Evolutionary conservation across 2,329 filamentous ascomycete species (phyloP), one percentile per base, ranked within the genome.

Genomic region (Aspergillus vadensis): DNA sequence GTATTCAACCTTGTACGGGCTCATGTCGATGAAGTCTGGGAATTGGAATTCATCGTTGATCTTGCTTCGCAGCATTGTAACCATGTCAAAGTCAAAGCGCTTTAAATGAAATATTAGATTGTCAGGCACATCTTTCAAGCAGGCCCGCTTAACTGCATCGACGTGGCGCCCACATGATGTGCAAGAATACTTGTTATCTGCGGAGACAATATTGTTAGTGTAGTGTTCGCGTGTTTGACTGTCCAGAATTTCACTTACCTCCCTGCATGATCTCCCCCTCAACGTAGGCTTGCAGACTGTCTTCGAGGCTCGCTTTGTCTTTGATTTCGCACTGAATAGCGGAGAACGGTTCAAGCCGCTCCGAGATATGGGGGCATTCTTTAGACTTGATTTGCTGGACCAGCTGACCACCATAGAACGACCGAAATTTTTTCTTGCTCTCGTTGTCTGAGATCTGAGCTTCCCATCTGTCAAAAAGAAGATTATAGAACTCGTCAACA

Each of bases 161-260:
- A 99, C 95, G 69, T 95, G 90, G 10, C 86, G 86, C 63, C 92
- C 91, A 73, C 95, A 99, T 4, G 87, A 90, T 30, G 92, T 93
- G 77, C 95, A 99, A 66, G 96, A 96, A 81, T 98, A 99, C 78
- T 97, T 97, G 80, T 99, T 98, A 70, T 97, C 92, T 89, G 66
- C 44, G 19, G 60, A 53, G 27, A 49, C 2, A 44, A n/a, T 8
- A 17, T 19, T 38, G 61, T 75, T 63, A 76, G 69, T 50, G 50
- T 19, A 23, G 30, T 19, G 7, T 14, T 27, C 27, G 21, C 4
- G 14, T 17, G 27, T 17, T 58, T 2, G 43, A 32, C 47, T 27
- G n/a, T 9, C 5, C 23, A 12, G 23, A 15, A 10, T 15, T 51
- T 38, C 15, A 74, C 83, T 69, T 74, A 86, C 88, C 88, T 66